A percentile compares a stretch with the other conserved stretches of the same genome.
Conservation (phyloP, 2,329 filamentous ascomycete genomes). For the Fusarium globosum region DNA sequence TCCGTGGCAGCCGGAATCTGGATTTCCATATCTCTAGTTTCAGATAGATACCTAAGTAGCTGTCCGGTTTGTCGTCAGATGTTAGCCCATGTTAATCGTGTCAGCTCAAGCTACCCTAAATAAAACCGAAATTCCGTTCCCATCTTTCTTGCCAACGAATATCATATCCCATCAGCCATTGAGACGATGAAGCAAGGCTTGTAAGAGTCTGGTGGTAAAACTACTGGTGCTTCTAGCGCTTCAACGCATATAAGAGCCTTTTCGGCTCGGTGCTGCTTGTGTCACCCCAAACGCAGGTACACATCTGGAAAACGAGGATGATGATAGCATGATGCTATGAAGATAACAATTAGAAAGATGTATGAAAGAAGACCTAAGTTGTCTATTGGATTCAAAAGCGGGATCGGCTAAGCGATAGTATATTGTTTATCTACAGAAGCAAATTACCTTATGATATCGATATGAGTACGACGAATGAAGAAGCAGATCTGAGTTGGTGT, state of each 20-base stretch:
- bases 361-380: background rate
- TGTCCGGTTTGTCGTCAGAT: background rate
- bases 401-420: background rate
- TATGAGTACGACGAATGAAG: background rate
- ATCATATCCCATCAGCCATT: background rate
- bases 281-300: slow-evolving; percentile 29
- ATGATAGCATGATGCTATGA: background rate
- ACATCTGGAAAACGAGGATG: background rate
- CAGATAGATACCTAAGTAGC: too few relatives aligned
- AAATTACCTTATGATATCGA: slow-evolving; percentile 15
- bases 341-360: background rate
- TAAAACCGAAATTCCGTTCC: too few relatives aligned
- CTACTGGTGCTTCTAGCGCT: background rate
- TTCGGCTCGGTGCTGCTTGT: slow-evolving; percentile 6
- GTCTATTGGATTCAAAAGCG: background rate
- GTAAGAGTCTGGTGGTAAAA: background rate
- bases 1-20: too few relatives aligned
- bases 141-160: background rate
- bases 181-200: slow-evolving; percentile 24
- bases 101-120: background rate
- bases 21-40: background rate
- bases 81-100: background rate
- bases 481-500: slow-evolving; percentile 3
- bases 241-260: background rate
- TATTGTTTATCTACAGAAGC: background rate